Evolutionary conservation across 2,329 filamentous ascomycete species (phyloP), one percentile per base, ranked within the genome.

Genomic region (Aureobasidium melanogenum): DNA sequence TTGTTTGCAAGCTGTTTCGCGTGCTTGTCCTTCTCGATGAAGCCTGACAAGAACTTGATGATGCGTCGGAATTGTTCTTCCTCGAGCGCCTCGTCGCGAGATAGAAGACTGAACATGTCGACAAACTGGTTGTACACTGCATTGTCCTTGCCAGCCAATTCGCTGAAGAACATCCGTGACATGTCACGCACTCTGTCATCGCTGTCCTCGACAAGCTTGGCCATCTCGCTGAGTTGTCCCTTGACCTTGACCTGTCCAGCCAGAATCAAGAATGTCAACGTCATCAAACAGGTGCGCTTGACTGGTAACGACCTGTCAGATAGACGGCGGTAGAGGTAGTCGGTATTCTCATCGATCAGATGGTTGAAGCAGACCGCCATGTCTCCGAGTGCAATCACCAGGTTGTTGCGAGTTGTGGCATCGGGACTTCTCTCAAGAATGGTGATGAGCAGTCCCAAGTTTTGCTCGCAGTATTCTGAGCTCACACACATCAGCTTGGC

Each of bases 361-460:
- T 99, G 94, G 71, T 99, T 99, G 82, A 99, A 99, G 82, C 92
- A 97, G 24, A 99, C 94, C 0, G 95, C 95, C 94, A 99, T 99
- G 72, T 99, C 94, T 41, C 94, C 94, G 0, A 99, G 84, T 0
- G 94, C 93, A 67, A 99, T 96, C 19, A 99, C 95, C 10, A 95
- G 90, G 71, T 99, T 99, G 68, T 90, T 96, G 56, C 94, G 87
- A 41, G 96, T 93, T 19, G 92, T 96, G 1, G 95, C 88, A 69
- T 97, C 91, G 34, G 90, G 84, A 1, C 91, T 97, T 32, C 91
- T 87, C 76, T 99, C 94, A 80, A 99, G 92, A 69, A 99, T 97
- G 17, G 93, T 97, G 75, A 99, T 96, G 63, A 99, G 86, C 3
- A 99, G 86, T 6, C 90, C 89, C 14, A 99, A 82, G 70, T 99